These are phyloP conservation scores for Aureoboletus auriporus DNA, from an alignment of 768 basidiomycete species.

Conservation along the genomic window DNA sequence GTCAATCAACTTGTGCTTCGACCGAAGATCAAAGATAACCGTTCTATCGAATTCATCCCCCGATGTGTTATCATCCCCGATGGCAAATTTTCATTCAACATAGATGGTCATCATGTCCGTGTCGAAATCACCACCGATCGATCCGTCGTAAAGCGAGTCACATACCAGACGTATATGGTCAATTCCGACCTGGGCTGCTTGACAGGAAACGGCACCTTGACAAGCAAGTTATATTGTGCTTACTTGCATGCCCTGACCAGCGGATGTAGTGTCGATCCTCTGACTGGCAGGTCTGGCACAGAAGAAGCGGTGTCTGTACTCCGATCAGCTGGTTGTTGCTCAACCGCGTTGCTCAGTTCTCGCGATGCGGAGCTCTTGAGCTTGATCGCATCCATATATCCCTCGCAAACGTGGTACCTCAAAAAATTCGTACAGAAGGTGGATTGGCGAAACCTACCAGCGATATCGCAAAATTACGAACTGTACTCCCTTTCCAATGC, in stretches of 20 bases:
- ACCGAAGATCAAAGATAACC: slow-evolving; percentile 7
- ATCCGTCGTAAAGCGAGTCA: background rate
- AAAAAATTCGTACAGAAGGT: slow-evolving; percentile 36
- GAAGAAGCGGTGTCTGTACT: slow-evolving; percentile 35
- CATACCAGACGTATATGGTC: slow-evolving; percentile 25
- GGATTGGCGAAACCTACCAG: slow-evolving; percentile 18
- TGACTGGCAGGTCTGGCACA: slow-evolving; percentile 25
- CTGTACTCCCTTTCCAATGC: slow-evolving; percentile 20
- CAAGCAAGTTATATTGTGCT: slow-evolving; percentile 32
- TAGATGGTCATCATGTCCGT: slow-evolving; percentile 8
- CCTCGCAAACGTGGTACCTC: slow-evolving; percentile 35
- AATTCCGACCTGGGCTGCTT: slow-evolving; percentile 29
- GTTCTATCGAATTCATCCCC: background rate
- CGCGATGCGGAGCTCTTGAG: slow-evolving; percentile 29
- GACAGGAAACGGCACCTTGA: slow-evolving; percentile 5
- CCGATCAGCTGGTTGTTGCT: slow-evolving; percentile 32
- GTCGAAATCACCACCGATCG: slow-evolving; percentile 4
- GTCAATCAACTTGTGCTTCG: slow-evolving; percentile 38
- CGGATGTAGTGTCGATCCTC: slow-evolving; percentile 37
- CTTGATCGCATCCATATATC: slow-evolving; percentile 31
- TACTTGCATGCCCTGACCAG: slow-evolving; percentile 45
- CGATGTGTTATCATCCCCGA: slow-evolving; percentile 36
- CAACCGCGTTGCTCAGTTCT: slow-evolving; percentile 32
- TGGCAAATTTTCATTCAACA: slow-evolving; percentile 31
- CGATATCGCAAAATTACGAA: slow-evolving; percentile 28